Evolutionary conservation across 108 stramenopile species (phyloP).

Genomic region (Nitzschia palea): DNA sequence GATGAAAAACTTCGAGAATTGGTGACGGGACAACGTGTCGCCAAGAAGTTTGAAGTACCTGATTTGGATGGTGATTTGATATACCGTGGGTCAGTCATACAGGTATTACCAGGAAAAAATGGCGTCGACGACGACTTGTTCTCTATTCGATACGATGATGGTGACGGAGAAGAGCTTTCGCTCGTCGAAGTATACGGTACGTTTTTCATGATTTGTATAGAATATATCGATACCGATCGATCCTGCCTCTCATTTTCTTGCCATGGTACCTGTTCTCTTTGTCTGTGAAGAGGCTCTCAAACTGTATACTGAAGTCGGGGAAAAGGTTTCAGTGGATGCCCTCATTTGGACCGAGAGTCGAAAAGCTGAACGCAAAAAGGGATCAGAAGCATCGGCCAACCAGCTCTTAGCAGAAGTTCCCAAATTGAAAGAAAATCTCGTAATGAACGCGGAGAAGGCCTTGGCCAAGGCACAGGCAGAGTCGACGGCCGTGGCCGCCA

Average conservation of each 20-base stretch:
- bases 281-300: constrained; percentile 34
- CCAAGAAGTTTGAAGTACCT: constrained; percentile 46
- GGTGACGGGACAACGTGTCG: constrained; percentile 54
- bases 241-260: neutral
- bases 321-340: constrained; percentile 18
- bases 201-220: constrained; percentile 13
- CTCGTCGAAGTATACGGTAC: constrained; percentile 51
- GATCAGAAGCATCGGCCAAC: neutral
- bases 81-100: constrained; percentile 46
- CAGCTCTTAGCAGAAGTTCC: neutral
- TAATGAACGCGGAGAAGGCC: neutral
- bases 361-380: neutral
- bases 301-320: constrained; percentile 41
- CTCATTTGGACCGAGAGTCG: neutral
- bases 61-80: constrained; percentile 48
- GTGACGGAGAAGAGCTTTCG: constrained; percentile 57
- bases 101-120: constrained; percentile 21
- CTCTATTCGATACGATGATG: constrained; percentile 67
- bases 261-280: too few species aligned
- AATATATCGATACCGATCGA: neutral
- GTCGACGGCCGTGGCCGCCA: neutral
- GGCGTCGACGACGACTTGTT: constrained; percentile 27
- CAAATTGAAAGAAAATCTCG: neutral
- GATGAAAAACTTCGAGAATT: constrained; percentile 19
- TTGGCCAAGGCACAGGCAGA: neutral